Evolutionary conservation across 345 rosid genomes (phyloP).

Genomic region (Excoecaria agallocha): DNA sequence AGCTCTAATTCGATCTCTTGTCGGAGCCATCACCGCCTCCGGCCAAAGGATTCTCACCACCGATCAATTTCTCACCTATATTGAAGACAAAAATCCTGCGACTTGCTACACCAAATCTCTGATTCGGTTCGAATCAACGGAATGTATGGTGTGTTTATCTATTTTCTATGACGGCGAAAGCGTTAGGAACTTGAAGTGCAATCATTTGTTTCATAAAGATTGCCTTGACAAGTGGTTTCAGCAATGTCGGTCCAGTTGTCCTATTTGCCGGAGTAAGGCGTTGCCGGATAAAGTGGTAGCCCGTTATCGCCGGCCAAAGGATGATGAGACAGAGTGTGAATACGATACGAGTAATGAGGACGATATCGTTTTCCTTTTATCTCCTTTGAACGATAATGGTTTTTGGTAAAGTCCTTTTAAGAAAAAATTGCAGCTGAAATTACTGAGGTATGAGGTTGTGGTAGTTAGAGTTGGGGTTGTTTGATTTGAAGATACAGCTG

Average conservation of each 20-base stretch:
- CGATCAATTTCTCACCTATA: conserved; percentile 33
- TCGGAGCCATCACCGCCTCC: conserved; percentile 5
- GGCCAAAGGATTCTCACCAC: conserved; percentile 19
- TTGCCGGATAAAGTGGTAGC: conserved; percentile 39
- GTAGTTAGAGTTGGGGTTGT: too few species aligned
- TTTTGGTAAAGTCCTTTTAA: background rate
- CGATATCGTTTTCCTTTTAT: conserved; percentile 36
- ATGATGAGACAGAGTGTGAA: conserved; percentile 19
- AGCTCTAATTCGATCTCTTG: conserved; percentile 27
- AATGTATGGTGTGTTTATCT: conserved; percentile 44
- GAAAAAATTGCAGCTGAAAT: background rate
- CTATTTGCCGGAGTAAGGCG: conserved; percentile 42
- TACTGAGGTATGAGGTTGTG: background rate
- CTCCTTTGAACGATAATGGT: conserved; percentile 28
- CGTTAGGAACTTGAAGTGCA: conserved; percentile 39
- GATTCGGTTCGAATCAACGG: background rate
- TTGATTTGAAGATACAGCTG: too few species aligned
- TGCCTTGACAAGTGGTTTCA: conserved; percentile 53
- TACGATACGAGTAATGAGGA: conserved; percentile 34
- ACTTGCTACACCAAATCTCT: conserved; percentile 17
- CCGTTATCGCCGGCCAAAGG: conserved; percentile 20
- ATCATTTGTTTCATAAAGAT: conserved; percentile 48
- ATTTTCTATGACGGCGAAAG: conserved; percentile 42
- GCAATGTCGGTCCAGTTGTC: conserved; percentile 36
- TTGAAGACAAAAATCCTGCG: conserved; percentile 40